Evolutionary conservation across 2,329 filamentous ascomycete species (phyloP), one percentile per base, ranked within the genome.

Genomic region (Aspergillus calidoustus): DNA sequence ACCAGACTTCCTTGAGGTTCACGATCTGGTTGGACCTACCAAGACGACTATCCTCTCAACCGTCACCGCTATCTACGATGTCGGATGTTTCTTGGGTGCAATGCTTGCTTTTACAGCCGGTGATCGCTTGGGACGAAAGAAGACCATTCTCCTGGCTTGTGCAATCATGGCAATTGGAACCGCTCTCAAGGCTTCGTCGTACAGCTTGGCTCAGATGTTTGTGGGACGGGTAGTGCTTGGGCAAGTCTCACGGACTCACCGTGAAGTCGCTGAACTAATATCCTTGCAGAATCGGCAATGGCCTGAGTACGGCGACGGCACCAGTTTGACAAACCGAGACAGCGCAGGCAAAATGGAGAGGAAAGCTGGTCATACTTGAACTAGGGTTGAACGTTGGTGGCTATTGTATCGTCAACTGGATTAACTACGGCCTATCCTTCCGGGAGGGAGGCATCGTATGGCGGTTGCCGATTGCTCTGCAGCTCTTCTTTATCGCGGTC

Each of bases 71-170:
- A 82, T 86, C 57, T 87, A 87, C 70, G 83, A 87, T 64, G 78
- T 88, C 30, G 85, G 85, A 8, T 87, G 85, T 68, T 87, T 88
- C 71, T 74, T 87, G 48, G 86, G 86, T 13, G 85, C 80, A 2
- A 66, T 80, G 1, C 77, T 64, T 6, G 66, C 81, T 22, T 82
- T 86, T 57, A 72, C 64, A 2, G 69, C 83, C 19, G 82, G 82
- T 3, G 82, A 84, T 51, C 62, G 60, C 5, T 71, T 84, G 0
- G 82, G 83, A 1, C 72, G 83, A 8, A 82, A 81, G 67, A 81
- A 80, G 51, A 76, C 76, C 9, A 74, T 84, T 30, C 64, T 84
- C 7, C 54, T 82, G 0, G 82, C 81, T 7, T 81, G 81, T 0
- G 78, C 76, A 0, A 79, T 84, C 60, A 83, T 84, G 79, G 73